phyloP scores from a whole-genome alignment of 192 early-diverging fungal genomes.

The Podila verticillata region DNA sequence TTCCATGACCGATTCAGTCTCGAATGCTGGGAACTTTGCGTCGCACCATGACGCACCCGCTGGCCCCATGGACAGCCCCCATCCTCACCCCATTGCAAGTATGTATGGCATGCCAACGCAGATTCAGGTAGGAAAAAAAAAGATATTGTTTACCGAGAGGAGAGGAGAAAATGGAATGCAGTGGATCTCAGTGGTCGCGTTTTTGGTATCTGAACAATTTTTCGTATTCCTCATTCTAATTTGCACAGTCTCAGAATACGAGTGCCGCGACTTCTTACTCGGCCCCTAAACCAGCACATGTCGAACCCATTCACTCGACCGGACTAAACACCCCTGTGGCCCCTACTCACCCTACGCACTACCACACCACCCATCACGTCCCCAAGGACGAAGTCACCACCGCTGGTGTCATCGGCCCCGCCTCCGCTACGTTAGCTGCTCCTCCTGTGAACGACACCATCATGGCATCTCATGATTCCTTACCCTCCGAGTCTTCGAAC shows the following conservation, averaged over 20 bases:
- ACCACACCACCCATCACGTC: not conserved
- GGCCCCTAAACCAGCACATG: not conserved
- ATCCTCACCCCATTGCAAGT: not conserved
- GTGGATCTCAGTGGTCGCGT: too few relatives aligned
- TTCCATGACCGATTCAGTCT: not conserved
- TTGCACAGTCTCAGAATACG: not conserved
- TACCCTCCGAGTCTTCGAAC: not conserved
- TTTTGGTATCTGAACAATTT: not conserved
- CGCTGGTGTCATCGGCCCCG: slow-evolving; percentile 17
- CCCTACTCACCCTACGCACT: too few relatives aligned
- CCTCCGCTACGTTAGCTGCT: slow-evolving; percentile 14
- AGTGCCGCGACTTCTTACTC: too few relatives aligned
- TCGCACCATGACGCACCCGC: not conserved
- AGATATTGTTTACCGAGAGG: not conserved
- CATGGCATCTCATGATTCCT: not conserved
- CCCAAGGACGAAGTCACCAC: not conserved
- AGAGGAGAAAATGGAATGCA: too few relatives aligned
- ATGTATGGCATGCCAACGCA: not conserved
- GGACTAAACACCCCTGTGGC: not conserved
- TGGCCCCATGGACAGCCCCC: not conserved
- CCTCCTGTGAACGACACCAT: slow-evolving; percentile 16
- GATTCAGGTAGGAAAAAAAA: not conserved
- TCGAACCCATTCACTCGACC: slow-evolving; percentile 5
- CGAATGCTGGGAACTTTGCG: not conserved
- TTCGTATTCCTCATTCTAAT: not conserved